These are phyloP conservation scores for Colletotrichum sp. DNA, from an alignment of 2,329 filamentous ascomycete genomes.

Conservation along the genomic window DNA sequence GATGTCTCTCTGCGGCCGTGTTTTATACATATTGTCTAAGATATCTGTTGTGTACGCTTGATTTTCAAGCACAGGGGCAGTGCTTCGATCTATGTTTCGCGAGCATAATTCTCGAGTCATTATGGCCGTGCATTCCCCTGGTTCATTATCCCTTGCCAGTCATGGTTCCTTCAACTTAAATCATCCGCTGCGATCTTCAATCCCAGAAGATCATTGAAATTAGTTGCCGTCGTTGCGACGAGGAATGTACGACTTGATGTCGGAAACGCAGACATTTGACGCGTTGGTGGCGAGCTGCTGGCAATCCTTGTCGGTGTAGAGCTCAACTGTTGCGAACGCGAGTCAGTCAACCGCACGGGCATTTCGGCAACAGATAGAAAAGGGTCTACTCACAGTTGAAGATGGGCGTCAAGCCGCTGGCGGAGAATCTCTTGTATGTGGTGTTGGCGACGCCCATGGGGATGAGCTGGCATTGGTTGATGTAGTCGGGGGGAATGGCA, in stretches of 20 bases:
- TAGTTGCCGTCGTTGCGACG: not conserved
- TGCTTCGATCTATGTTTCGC: no score
- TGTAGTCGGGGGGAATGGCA: not conserved
- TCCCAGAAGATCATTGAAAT: no score
- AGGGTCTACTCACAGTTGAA: not conserved
- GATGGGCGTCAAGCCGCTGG: not conserved
- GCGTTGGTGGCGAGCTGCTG: conserved; percentile 7
- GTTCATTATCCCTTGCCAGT: no score
- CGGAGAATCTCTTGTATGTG: conserved; percentile 7
- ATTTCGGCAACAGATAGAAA: fast-evolving
- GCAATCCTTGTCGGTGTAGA: conserved; percentile 5
- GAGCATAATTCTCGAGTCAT: no score
- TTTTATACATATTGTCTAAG: no score
- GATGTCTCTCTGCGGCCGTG: no score
- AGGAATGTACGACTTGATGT: conserved; percentile 3
- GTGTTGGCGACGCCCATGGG: not conserved
- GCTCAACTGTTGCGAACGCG: not conserved
- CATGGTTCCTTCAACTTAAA: no score
- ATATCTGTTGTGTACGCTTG: no score
- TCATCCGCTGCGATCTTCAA: no score
- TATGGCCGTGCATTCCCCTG: no score
- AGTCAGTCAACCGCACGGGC: not conserved
- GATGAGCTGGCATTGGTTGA: not conserved
- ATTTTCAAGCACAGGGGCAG: no score
- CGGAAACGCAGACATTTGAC: conserved; percentile 3